A percentile compares a stretch with the other conserved stretches of the same genome.
Conservation (phyloP, 148 eudicot genomes). For the Persicaria tinctoria region DNA sequence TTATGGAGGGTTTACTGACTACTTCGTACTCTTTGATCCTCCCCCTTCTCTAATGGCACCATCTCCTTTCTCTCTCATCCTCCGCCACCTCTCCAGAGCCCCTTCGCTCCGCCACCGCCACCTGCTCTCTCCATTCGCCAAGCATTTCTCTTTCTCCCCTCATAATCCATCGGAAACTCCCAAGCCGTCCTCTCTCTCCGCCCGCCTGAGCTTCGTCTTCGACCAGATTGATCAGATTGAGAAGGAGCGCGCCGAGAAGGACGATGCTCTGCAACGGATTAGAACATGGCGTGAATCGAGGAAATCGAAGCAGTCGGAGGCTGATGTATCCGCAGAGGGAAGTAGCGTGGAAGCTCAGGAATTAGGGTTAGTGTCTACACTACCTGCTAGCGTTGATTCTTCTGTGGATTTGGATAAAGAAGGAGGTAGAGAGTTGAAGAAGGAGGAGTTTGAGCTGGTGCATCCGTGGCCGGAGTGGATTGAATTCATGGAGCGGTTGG, state of each 20-base stretch:
- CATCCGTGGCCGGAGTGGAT: slow-evolving; percentile 97
- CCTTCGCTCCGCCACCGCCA: slow-evolving; percentile 10
- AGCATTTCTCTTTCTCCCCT: slow-evolving; percentile 23
- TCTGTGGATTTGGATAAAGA: background rate
- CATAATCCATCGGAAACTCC: slow-evolving; percentile 22
- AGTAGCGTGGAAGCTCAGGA: background rate
- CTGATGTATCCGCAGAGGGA: background rate
- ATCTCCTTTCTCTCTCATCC: slow-evolving; percentile 15
- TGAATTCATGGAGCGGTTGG: slow-evolving; percentile 80
- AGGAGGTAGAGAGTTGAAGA: slow-evolving; percentile 19
- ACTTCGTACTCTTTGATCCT: background rate
- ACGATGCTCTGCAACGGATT: slow-evolving; percentile 68
- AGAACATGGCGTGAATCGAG: slow-evolving; percentile 87
- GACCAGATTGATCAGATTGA: slow-evolving; percentile 89
- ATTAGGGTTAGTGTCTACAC: slow-evolving; percentile 1
- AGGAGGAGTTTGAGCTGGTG: slow-evolving; percentile 49
- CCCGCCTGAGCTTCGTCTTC: slow-evolving; percentile 87
- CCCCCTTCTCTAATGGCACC: slow-evolving; percentile 14
- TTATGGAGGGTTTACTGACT: slow-evolving; percentile 12
- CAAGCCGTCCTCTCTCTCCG: slow-evolving; percentile 56
- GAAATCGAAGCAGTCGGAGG: slow-evolving; percentile 16
- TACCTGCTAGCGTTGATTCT: background rate
- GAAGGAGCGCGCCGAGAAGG: slow-evolving; percentile 58
- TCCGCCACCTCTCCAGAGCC: slow-evolving; percentile 11
- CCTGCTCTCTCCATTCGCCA: slow-evolving; percentile 15